A percentile compares a stretch with the other conserved stretches of the same genome.
phyloP scores from a whole-genome alignment of 306 rosid species.

The Abrus pulchellus region DNA sequence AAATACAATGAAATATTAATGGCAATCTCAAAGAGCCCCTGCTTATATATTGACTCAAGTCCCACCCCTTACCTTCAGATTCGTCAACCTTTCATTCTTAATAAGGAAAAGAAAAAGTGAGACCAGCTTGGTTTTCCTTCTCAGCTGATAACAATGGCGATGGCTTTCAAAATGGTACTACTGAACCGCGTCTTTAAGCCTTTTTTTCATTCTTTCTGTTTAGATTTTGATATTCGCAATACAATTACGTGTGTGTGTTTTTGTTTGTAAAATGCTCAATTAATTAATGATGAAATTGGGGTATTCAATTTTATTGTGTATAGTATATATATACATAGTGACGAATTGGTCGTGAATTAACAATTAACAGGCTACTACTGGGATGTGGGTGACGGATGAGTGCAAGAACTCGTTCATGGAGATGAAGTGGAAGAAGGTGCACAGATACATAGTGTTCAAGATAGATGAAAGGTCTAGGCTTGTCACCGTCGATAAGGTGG shows the following conservation, averaged over 20 bases:
- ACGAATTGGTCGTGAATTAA: neutral
- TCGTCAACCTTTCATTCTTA: slow-evolving; percentile 11
- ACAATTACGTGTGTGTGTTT: too few species aligned
- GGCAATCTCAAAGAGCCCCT: neutral
- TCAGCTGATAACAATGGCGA: slow-evolving; percentile 77
- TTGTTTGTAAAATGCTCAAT: too few species aligned
- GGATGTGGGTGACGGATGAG: slow-evolving; percentile 99
- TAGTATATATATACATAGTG: too few species aligned
- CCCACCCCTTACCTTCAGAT: slow-evolving; percentile 6
- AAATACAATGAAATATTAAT: slow-evolving; percentile 38
- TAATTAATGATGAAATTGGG: neutral
- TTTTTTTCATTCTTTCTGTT: neutral
- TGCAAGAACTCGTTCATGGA: slow-evolving; percentile 98
- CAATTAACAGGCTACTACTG: slow-evolving; percentile 84
- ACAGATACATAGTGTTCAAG: slow-evolving; percentile 92
- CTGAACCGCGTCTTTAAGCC: neutral
- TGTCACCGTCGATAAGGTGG: slow-evolving; percentile 92
- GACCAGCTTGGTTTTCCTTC: slow-evolving; percentile 10
- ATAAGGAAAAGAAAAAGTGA: neutral
- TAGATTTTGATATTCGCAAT: neutral
- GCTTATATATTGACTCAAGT: slow-evolving; percentile 49
- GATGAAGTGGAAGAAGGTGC: slow-evolving; percentile 99
- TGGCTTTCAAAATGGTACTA: slow-evolving; percentile 99
- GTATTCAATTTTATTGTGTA: neutral
- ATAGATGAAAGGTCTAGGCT: slow-evolving; percentile 89